Evolutionary conservation across 108 stramenopile genomes (phyloP), one percentile per base, ranked within the genome.

Genomic region (Skeletonema marinoi): DNA sequence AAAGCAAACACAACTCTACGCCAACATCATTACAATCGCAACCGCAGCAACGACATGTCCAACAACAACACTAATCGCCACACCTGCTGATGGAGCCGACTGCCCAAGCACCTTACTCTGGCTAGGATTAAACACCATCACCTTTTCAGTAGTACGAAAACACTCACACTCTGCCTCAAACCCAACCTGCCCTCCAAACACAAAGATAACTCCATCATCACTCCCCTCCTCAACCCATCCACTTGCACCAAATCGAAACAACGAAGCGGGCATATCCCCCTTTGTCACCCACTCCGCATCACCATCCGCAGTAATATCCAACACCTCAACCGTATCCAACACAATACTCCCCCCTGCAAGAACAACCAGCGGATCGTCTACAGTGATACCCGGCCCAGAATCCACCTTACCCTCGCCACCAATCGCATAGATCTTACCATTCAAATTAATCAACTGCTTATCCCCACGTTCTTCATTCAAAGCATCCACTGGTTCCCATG

Each of bases 131-230:
- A 80, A 74, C 50, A 74, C 80, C 68, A 88, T 36, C 39, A 93
- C 75, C 48, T 78, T 78, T 54, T 87, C 77, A 30, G 87, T 80
- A 12, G 90, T 83, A 56, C 69, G 74, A 61, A 87, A 91, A 66
- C 92, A 93, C 42, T 86, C 70, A 62, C 92, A 93, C 56, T 63
- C 68, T 3, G 67, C 71, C 66, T 91, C 77, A 61, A 83, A 89
- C 0, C 78, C 82, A 12, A 66, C 69, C 75, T 93, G 92, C 39
- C 92, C 92, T 59, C 92, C 92, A 81, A 93, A 93, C 9, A 87
- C 72, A 67, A 84, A 91, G 32, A 90, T 74, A 4, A 73, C 73
- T 21, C 64, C 72, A 32, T 74, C 63, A 12, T 46, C 70, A 32
- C 65, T 44, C 31, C 19, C 39, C 9, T 16, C 66, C 2, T 35